Evolutionary conservation across 2,329 filamentous ascomycete species (phyloP), one percentile per base, ranked within the genome.

Genomic region (Arthrinium puccinioides): DNA sequence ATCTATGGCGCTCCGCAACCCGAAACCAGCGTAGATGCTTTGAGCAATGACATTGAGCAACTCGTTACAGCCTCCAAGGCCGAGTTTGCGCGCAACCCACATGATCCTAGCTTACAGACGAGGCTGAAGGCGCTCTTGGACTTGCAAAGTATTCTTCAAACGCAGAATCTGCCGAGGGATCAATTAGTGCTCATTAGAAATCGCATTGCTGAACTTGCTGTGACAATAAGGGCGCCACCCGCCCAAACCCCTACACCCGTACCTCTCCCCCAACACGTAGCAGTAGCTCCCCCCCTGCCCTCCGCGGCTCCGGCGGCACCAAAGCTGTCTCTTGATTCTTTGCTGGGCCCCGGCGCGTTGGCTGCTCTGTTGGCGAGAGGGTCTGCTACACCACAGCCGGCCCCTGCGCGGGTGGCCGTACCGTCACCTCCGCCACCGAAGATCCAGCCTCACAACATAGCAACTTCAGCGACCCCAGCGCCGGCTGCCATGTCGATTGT

Each of bases 61-160:
- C 70, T 95, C 51, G 87, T 95, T 58, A 63, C 72, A 53, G 76
- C 76, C 49, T 81, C 83, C 47, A 82, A 82, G 64, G 71, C 73
- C 48, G 82, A 88, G 54, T 84, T 87, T 64, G 80, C 82, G 47
- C 76, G 76, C 47, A 87, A 81, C 58, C 83, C 84, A 43, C 76
- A 82, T 69, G 85, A 95, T 68, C 64, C 72, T 62, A 76, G 79
- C 62, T 73, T 87, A 56, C 82, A 87, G 58, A 82, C 78, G 55
- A 86, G 84, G 63, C 69, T 95, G 55, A 85, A 87, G 64, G 87
- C 88, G 45, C 76, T 96, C 50, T 69, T 89, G 62, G 86, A 92
- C 61, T 74, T 97, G 46, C 87, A 94, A 66, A 79, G 73, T 49
- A 76, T 90, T 48, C 69, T 96, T 55, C 79, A 85, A 59, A 82